Evolutionary conservation across 345 rosid species (phyloP), one percentile per base, ranked within the genome.

Genomic region (Salix suchowensis): DNA sequence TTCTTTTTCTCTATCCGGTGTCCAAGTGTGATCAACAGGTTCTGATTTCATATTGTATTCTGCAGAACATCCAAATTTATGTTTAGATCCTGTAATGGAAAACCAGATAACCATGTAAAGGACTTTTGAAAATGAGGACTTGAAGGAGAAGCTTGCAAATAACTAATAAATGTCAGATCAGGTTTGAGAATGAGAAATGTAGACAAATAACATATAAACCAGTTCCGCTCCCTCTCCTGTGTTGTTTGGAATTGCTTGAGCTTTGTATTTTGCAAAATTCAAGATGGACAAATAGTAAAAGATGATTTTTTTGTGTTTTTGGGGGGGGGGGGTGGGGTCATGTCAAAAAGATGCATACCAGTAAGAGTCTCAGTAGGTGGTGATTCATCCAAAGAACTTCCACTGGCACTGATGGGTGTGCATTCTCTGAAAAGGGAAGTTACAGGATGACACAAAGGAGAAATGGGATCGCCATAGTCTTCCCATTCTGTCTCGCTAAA

Each of bases 381-480:
- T 36, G 75, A 89, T 71, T 91, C 90, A 79, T 93, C 96, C 85
- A 87, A 77, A 70, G 92, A 88, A 77, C 84, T 84, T 75, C 88
- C 89, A 80, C 84, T 86, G 76, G 84, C 87, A 79, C 87, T 87
- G 75, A 85, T 70, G 55, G 92, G 89, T 23, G 84, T 85, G 82
- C 87, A 80, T 67, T 86, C 89, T 26, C 81, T 88, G 82, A 89
- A 88, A 70, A 83, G 69, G 21, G 94, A 87, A 75, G 91, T 88
- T 76, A 89, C 89, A 67, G 96, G 85, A 67, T 78, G 85, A 68
- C 88, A 85, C 88, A 87, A 32, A 21, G 90, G 93, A 80, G 92
- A 88, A 42, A 89, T 84, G 34, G 89, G 80, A 54, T 88, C 89
- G 48, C 86, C 87, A 72, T 75, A 86, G 48, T 88, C 93, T 67